Percentiles rank a stretch among this genome's conserved stretches.
These are phyloP conservation scores for Melanomma pulvis-pyrius DNA, from an alignment of 495 filamentous ascomycete species.

Conservation along the genomic window DNA sequence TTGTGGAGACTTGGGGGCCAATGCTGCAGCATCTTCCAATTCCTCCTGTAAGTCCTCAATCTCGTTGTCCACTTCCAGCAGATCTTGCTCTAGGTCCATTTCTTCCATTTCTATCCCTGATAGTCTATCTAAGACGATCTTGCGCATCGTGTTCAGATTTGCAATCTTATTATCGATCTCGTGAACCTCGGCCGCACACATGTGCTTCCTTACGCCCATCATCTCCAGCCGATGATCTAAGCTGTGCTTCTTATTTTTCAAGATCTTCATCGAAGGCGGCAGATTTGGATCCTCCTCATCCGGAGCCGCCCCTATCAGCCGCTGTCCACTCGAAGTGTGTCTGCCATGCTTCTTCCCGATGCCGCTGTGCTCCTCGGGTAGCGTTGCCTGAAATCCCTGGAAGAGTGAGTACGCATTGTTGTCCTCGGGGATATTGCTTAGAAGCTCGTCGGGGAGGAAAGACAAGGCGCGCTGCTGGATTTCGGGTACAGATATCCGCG, in stretches of 20 bases:
- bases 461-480: conserved; percentile 93
- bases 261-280: conserved; percentile 64
- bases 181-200: conserved; percentile 93
- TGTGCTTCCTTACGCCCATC: conserved; percentile 91
- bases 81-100: conserved; percentile 81
- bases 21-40: conserved; percentile 66
- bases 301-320: conserved; percentile 67
- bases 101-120: conserved; percentile 93
- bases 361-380: conserved; percentile 69
- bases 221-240: conserved; percentile 85
- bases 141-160: conserved; percentile 90
- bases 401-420: conserved; percentile 88
- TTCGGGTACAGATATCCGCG: conserved; percentile 85
- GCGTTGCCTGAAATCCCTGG: conserved; percentile 89
- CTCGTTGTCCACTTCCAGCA: conserved; percentile 80
- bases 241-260: conserved; percentile 75
- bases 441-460: conserved; percentile 86
- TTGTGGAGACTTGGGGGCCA: conserved; percentile 51
- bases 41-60: conserved; percentile 84
- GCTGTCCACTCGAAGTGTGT: conserved; percentile 69
- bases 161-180: conserved; percentile 97
- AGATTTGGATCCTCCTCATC: conserved; percentile 53
- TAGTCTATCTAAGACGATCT: conserved; percentile 87
- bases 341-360: conserved; percentile 71
- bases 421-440: conserved; percentile 81